Evolutionary conservation across 805 yeast genomes (phyloP).

Genomic region (Wickerhamiella occidentalis): DNA sequence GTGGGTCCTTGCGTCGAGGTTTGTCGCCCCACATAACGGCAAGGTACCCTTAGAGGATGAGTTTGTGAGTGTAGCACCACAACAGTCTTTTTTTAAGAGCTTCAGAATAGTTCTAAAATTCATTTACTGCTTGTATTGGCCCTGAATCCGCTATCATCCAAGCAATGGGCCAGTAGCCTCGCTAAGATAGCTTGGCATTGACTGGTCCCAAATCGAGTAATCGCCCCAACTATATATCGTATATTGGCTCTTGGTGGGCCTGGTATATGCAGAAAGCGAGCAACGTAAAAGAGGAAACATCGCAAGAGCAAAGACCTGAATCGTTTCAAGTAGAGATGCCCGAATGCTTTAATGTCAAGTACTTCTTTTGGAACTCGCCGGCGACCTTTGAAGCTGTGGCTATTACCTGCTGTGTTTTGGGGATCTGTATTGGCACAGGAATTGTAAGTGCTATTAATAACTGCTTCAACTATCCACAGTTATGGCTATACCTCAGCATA

Average conservation of each 20-base stretch:
- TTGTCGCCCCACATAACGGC: too few species aligned
- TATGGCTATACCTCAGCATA: slow-evolving; percentile 40
- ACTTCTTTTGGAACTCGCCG: slow-evolving; percentile 9
- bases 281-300: not conserved
- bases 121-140: not conserved
- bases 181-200: not conserved
- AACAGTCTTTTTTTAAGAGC: too few species aligned
- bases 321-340: not conserved
- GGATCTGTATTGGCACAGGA: not conserved
- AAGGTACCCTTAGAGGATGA: too few species aligned
- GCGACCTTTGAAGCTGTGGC: slow-evolving; percentile 2
- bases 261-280: not conserved
- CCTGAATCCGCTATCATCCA: too few species aligned
- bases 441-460: not conserved
- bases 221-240: not conserved
- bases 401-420: not conserved
- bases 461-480: slow-evolving; percentile 18
- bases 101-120: too few species aligned
- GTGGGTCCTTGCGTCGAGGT: too few species aligned
- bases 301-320: not conserved
- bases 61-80: too few species aligned
- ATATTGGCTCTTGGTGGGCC: not conserved
- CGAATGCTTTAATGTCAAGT: not conserved
- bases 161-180: not conserved
- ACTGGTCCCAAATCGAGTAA: slow-evolving; percentile 1